Conservation (phyloP, 163 green algal genomes). For the Smithsoniella earleae region DNA sequence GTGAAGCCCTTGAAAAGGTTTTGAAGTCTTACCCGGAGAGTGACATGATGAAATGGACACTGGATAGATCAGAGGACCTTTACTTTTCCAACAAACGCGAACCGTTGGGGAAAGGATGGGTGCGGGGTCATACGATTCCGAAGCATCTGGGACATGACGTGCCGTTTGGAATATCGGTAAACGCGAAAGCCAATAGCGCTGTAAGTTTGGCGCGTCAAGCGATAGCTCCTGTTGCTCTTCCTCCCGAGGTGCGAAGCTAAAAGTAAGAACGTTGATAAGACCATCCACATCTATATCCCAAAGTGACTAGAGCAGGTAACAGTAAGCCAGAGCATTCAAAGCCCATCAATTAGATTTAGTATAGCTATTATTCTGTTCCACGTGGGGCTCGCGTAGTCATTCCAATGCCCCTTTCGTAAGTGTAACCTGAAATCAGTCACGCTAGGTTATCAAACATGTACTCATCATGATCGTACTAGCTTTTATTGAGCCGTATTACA, state of each 20-base stretch:
- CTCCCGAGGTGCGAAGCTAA: conserved; percentile 22
- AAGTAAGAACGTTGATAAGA: not conserved
- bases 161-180: conserved; percentile 43
- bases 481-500: too few species aligned
- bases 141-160: conserved; percentile 42
- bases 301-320: too few species aligned
- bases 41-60: conserved; percentile 50
- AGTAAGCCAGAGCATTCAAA: not conserved
- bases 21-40: conserved; percentile 46
- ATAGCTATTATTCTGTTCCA: too few species aligned
- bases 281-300: too few species aligned
- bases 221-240: not conserved
- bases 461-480: too few species aligned
- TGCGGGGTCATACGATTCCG: conserved; percentile 51
- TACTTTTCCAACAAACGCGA: conserved; percentile 54
- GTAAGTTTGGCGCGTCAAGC: not conserved
- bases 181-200: conserved; percentile 34
- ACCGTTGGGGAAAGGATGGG: conserved; percentile 48
- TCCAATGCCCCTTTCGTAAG: too few species aligned
- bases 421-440: too few species aligned
- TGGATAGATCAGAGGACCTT: conserved; percentile 50
- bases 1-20: conserved; percentile 43
- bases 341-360: too few species aligned
- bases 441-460: too few species aligned
- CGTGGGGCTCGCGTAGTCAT: too few species aligned